A percentile compares a stretch with the other conserved stretches of the same genome.
Evolutionary conservation across 2,329 filamentous ascomycete genomes (phyloP).

Genomic region (Thelonectria olida): DNA sequence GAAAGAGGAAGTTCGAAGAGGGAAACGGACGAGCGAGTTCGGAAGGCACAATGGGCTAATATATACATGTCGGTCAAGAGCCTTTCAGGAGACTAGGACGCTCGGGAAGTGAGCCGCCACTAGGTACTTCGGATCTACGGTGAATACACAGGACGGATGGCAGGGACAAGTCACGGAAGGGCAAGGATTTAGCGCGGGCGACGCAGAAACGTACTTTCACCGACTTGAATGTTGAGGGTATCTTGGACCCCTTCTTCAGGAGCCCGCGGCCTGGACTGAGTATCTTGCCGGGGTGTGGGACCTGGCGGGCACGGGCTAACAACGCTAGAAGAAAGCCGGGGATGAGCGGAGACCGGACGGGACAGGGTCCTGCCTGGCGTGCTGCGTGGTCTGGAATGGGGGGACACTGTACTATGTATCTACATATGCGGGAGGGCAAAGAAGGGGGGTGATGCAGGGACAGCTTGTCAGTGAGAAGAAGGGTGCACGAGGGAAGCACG

Average conservation of each 20-base stretch:
- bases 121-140: background rate
- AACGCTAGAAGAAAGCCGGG: background rate
- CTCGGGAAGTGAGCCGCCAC: constrained; percentile 5
- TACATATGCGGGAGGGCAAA: too few species aligned
- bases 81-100: background rate
- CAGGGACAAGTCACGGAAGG: background rate
- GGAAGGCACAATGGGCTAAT: constrained; percentile 17
- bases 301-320: background rate
- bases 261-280: background rate
- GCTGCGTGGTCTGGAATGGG: too few species aligned
- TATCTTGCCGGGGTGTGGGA: background rate
- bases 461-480: too few species aligned
- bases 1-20: background rate
- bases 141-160: background rate
- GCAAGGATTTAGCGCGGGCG: background rate
- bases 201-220: background rate
- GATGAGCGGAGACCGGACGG: background rate
- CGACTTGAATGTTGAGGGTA: background rate
- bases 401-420: too few species aligned
- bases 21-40: background rate
- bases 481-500: too few species aligned
- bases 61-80: constrained; percentile 2
- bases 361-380: background rate
- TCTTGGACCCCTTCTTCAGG: background rate
- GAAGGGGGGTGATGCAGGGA: too few species aligned